These are phyloP conservation scores for Fusarium circinatum DNA, from an alignment of 2,329 filamentous ascomycete species.

Conservation along the genomic window DNA sequence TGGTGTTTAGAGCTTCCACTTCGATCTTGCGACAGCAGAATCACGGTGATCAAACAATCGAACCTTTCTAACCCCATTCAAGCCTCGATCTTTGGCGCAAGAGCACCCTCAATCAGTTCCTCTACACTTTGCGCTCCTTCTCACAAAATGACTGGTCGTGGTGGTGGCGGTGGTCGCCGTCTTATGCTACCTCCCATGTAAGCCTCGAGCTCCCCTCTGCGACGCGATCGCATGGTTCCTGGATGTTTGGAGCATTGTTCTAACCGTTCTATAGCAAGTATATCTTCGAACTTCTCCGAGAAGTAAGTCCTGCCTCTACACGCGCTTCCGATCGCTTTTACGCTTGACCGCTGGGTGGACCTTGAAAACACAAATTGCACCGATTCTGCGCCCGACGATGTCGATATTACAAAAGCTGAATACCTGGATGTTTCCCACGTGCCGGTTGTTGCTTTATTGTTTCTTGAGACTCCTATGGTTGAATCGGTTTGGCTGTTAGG, in stretches of 20 bases:
- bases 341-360: conserved; percentile 25
- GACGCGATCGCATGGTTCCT: conserved; percentile 27
- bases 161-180: conserved; percentile 68
- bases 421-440: background rate
- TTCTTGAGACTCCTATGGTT: background rate
- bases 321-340: background rate
- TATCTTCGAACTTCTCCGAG: conserved; percentile 81
- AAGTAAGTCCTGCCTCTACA: conserved; percentile 47
- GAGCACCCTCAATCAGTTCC: background rate
- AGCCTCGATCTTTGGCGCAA: background rate
- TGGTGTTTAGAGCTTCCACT: conserved; percentile 37
- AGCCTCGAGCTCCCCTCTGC: conserved; percentile 28
- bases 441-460: background rate
- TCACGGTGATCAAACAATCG: conserved; percentile 32
- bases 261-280: conserved; percentile 53
- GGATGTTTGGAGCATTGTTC: conserved; percentile 1
- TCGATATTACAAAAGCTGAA: background rate
- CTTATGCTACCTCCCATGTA: conserved; percentile 69
- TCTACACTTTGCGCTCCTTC: conserved; percentile 7
- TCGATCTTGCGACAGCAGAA: conserved; percentile 42
- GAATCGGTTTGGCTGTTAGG: background rate
- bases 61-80: conserved; percentile 2
- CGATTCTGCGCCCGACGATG: background rate
- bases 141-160: conserved; percentile 65
- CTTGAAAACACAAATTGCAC: conserved; percentile 23